These are phyloP conservation scores for Penicillium paneum DNA, from an alignment of 2,329 filamentous ascomycete species.

Conservation along the genomic window DNA sequence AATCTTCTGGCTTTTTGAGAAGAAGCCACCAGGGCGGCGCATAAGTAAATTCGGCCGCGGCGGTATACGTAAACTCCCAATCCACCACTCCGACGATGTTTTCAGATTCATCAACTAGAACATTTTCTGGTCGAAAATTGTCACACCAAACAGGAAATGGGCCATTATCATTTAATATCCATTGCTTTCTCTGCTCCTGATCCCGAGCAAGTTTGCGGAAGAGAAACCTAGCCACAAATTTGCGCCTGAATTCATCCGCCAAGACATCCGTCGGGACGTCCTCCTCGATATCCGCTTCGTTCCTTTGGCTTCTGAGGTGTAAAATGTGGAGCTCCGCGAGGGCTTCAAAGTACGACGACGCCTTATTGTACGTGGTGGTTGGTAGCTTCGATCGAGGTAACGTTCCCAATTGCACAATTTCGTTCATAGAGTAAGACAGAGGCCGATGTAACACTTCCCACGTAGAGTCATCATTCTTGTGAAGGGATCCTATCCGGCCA, in stretches of 20 bases:
- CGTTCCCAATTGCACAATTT: background rate
- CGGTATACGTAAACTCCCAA: conserved; percentile 4
- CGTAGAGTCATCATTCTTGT: background rate
- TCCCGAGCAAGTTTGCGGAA: background rate
- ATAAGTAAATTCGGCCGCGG: conserved; percentile 19
- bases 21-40: conserved; percentile 26
- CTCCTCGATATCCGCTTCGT: background rate
- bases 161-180: background rate
- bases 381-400: background rate
- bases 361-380: background rate
- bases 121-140: conserved; percentile 20
- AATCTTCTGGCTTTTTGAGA: conserved; percentile 23
- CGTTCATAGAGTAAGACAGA: background rate
- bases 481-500: background rate
- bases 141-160: conserved; percentile 26
- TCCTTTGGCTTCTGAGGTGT: background rate
- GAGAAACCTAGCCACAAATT: background rate
- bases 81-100: conserved; percentile 18
- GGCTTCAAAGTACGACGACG: background rate
- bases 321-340: background rate
- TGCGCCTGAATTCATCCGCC: background rate
- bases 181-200: background rate
- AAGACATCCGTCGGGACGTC: background rate
- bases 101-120: conserved; percentile 11
- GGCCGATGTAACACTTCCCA: background rate